Conservation (phyloP, 306 rosid genomes). For the Calophaca sinica region DNA sequence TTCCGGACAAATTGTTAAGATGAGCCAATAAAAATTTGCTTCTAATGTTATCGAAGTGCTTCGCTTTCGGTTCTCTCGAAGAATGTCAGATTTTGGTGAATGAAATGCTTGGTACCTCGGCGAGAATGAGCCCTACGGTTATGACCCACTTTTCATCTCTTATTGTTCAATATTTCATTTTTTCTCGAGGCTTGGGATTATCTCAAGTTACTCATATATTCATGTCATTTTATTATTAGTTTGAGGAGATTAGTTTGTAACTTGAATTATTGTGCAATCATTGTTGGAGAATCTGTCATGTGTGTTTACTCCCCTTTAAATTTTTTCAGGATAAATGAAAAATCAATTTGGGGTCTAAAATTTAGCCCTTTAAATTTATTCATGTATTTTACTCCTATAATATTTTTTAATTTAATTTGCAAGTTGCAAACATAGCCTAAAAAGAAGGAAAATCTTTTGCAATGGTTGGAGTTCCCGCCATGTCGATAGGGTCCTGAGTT, state of each 20-base stretch:
- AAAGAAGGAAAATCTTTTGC: too few species aligned
- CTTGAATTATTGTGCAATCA: constrained; percentile 15
- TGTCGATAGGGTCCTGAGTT: too few species aligned
- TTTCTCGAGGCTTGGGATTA: constrained; percentile 3
- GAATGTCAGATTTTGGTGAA: constrained; percentile 87
- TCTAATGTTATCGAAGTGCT: constrained; percentile 97
- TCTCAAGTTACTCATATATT: not conserved
- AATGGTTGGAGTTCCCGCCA: too few species aligned
- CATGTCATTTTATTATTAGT: constrained; percentile 15
- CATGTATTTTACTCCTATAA: too few species aligned
- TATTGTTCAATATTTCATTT: constrained; percentile 8
- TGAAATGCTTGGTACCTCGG: constrained; percentile 96
- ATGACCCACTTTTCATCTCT: constrained; percentile 37
- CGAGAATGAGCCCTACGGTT: constrained; percentile 98
- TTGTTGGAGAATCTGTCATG: constrained; percentile 15
- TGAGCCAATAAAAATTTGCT: constrained; percentile 99
- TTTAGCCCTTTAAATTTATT: not conserved
- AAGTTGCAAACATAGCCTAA: too few species aligned
- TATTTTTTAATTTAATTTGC: too few species aligned
- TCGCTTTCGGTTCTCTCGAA: constrained; percentile 79
- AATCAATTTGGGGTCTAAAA: not conserved
- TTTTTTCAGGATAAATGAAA: not conserved
- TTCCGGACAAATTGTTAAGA: constrained; percentile 94
- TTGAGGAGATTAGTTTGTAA: constrained; percentile 13
- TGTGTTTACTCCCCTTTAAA: constrained; percentile 16